Evolutionary conservation across 169 alveolate genomes (phyloP), one percentile per base, ranked within the genome.

Genomic region (Blepharisma undulans): DNA sequence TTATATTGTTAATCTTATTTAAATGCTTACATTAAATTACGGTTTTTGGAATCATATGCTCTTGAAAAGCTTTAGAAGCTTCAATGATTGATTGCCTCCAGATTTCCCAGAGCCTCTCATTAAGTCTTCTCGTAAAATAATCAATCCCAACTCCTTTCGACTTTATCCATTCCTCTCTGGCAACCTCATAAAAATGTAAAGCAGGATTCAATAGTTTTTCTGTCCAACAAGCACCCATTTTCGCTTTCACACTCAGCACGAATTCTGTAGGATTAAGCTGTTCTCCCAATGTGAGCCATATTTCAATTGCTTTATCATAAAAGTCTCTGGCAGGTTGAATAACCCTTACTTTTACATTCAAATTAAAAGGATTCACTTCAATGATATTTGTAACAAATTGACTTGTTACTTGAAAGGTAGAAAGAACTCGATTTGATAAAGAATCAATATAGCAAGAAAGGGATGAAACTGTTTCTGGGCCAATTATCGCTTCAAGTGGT

Each of bases 241-340:
- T 84, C n/a, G 33, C 61, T 60, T 30, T n/a, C 1, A 84, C n/a
- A 4, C 12, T 8, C 30, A 84, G 48, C 29, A 84, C 33, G 36
- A 84, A 84, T 4, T 76, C 29, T 25, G 74, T 48, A n/a, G 74
- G 16, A 5, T 34, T 84, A 60, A 32, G 32, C 78, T 84, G 79
- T 4, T 60, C 89, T 8, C 32, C 74, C 27, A 84, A 36, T 1
- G 79, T 7, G 4, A 48, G 27, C 81, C 74, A 48, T 32, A 59
- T 22, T 36, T 84, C 89, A 22, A 84, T n/a, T 14, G 78, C 89
- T 60, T 84, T 48, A 76, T 84, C 89, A 32, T 84, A 84, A 60
- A 84, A 84, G 74, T 84, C 89, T 7, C 78, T 84, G 7, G 89
- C 89, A 22, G 89, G 89, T 32, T 84, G 89, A 22, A 84, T 84